A percentile compares a stretch with the other conserved stretches of the same genome.
Conservation (phyloP, 441 rosid genomes). For the Adansonia rubrostipa region DNA sequence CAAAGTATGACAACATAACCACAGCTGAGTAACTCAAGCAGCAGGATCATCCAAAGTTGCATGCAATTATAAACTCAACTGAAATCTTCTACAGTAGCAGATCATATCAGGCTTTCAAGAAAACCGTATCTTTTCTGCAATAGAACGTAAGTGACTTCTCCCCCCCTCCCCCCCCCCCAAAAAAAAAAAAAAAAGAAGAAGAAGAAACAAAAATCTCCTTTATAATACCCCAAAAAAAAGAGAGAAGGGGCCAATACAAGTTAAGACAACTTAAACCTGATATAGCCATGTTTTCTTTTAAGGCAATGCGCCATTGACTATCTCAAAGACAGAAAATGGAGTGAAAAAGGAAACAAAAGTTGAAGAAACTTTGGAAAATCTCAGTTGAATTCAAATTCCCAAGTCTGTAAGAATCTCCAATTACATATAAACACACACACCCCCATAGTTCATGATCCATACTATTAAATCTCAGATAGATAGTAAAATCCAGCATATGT, state of each 20-base stretch:
- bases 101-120: neutral
- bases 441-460: neutral
- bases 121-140: neutral
- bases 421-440: no score
- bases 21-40: neutral
- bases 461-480: neutral
- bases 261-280: constrained; percentile 5
- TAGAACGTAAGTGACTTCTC: neutral
- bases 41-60: neutral
- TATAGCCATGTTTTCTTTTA: neutral
- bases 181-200: no score
- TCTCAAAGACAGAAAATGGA: neutral
- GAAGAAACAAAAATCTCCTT: neutral
- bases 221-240: neutral
- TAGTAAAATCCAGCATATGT: neutral
- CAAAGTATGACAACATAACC: neutral
- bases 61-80: neutral
- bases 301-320: neutral
- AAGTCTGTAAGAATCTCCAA: neutral
- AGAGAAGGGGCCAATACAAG: neutral
- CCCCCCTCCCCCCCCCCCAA: no score
- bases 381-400: neutral
- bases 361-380: constrained; percentile 5
- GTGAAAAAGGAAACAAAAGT: neutral
- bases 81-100: neutral